Evolutionary conservation across 352 stramenopile species (phyloP).

Genomic region (Pythium pyrilobum): DNA sequence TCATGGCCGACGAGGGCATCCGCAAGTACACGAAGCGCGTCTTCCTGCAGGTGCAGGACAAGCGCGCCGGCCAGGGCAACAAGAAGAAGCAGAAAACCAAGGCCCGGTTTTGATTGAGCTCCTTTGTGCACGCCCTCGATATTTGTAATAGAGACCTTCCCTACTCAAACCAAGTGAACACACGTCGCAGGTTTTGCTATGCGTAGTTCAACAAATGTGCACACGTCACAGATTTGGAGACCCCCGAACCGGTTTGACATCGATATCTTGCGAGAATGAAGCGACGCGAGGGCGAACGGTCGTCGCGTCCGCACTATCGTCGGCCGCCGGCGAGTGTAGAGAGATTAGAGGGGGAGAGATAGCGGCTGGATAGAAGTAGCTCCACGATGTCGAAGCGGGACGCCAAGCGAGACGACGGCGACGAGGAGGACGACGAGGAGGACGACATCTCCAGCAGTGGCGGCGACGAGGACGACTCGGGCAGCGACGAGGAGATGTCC

Average conservation of each 20-base stretch:
- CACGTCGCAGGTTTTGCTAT: constrained; percentile 14
- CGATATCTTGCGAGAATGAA: constrained; percentile 11
- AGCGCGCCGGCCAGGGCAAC: constrained; percentile 29
- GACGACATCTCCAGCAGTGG: constrained; percentile 22
- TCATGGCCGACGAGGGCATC: constrained; percentile 88
- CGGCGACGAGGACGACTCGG: constrained; percentile 54
- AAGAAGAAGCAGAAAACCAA: constrained; percentile 42
- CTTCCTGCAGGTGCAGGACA: constrained; percentile 64
- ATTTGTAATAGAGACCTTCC: too few relatives aligned
- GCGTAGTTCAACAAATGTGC: too few relatives aligned
- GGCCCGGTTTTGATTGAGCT: constrained; percentile 9
- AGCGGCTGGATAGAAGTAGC: neutral
- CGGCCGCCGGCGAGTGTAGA: neutral
- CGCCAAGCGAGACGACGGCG: constrained; percentile 34
- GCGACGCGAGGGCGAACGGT: constrained; percentile 18
- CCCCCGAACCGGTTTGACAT: neutral
- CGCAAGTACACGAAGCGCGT: constrained; percentile 86
- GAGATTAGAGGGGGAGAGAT: too few relatives aligned
- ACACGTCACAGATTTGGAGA: constrained; percentile 15
- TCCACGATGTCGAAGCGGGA: constrained; percentile 53
- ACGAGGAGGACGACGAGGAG: constrained; percentile 35
- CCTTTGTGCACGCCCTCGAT: too few relatives aligned
- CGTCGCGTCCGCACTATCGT: neutral
- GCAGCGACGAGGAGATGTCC: constrained; percentile 65
- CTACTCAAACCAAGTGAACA: constrained; percentile 3